phyloP scores from a whole-genome alignment of 306 rosid species.

The Dryas alaskensis region DNA sequence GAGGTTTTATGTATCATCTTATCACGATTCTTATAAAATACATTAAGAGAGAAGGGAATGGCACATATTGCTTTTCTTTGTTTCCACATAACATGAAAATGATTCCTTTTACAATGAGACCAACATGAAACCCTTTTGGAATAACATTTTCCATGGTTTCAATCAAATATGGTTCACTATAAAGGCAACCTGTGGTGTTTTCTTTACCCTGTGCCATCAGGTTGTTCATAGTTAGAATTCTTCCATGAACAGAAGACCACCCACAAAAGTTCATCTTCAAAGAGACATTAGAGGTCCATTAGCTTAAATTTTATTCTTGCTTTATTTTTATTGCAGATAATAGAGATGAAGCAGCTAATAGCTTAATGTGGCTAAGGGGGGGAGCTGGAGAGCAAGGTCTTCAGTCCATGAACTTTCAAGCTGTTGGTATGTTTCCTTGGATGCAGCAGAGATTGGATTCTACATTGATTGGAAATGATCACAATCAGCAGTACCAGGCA shows the following conservation, averaged over 20 bases:
- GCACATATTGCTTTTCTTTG: background rate
- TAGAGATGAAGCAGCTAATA: slow-evolving; percentile 65
- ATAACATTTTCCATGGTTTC: background rate
- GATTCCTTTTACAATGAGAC: background rate
- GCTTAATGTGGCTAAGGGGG: slow-evolving; percentile 79
- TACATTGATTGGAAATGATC: slow-evolving; percentile 55
- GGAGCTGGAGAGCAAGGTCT: slow-evolving; percentile 62
- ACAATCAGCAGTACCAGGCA: slow-evolving; percentile 70
- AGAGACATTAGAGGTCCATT: background rate
- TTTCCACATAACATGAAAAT: background rate
- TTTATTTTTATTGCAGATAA: slow-evolving; percentile 52
- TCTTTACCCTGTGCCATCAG: background rate
- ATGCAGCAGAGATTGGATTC: slow-evolving; percentile 79
- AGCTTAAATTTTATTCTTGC: slow-evolving; percentile 4
- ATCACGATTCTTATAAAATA: background rate
- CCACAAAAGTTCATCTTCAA: background rate
- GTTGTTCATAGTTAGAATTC: background rate
- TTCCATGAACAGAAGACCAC: background rate
- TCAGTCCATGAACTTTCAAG: slow-evolving; percentile 64
- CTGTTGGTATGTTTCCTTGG: slow-evolving; percentile 72
- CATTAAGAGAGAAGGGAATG: background rate
- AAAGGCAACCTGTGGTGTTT: background rate
- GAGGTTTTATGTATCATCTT: background rate
- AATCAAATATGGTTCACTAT: background rate
- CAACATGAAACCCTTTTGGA: background rate